Evolutionary conservation across 1,284 basidiomycete genomes (phyloP).

Genomic region (Peniophora sp.): DNA sequence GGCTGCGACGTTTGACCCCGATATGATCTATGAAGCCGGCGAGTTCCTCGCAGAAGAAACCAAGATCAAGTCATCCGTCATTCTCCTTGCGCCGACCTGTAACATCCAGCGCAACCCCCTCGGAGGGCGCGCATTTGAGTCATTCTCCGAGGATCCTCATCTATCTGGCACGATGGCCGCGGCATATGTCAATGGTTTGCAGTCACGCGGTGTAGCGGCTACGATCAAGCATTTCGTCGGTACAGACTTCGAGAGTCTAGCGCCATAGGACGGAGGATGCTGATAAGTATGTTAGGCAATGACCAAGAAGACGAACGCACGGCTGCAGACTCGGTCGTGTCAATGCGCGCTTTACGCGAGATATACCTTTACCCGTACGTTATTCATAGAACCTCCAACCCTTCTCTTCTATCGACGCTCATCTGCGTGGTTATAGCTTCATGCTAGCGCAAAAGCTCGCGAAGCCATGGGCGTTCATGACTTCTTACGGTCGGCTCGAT

Average conservation of each 20-base stretch:
- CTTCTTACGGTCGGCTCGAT: constrained; percentile 61
- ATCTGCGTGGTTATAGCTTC: constrained; percentile 49
- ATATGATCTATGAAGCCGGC: constrained; percentile 58
- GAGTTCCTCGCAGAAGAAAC: constrained; percentile 67
- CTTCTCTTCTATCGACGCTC: neutral
- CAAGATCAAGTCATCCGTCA: constrained; percentile 59
- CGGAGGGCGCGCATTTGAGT: constrained; percentile 72
- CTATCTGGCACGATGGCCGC: constrained; percentile 66
- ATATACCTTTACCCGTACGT: constrained; percentile 52
- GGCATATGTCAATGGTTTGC: constrained; percentile 68
- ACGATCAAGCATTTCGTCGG: constrained; percentile 69
- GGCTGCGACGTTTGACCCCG: constrained; percentile 66
- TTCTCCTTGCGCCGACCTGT: constrained; percentile 71
- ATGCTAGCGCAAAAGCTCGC: constrained; percentile 73
- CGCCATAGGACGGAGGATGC: too few relatives aligned
- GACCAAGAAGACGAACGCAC: constrained; percentile 60
- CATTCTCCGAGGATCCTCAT: constrained; percentile 76
- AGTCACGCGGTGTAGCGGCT: constrained; percentile 62
- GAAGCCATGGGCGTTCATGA: constrained; percentile 67
- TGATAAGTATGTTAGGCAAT: neutral
- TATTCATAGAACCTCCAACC: constrained; percentile 1
- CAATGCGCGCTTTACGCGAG: constrained; percentile 68
- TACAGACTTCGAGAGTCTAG: constrained; percentile 44
- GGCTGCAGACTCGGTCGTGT: constrained; percentile 54
- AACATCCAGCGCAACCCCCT: constrained; percentile 75